phyloP scores from a whole-genome alignment of 805 yeast genomes.

The Yamadazyma akitaensis region DNA sequence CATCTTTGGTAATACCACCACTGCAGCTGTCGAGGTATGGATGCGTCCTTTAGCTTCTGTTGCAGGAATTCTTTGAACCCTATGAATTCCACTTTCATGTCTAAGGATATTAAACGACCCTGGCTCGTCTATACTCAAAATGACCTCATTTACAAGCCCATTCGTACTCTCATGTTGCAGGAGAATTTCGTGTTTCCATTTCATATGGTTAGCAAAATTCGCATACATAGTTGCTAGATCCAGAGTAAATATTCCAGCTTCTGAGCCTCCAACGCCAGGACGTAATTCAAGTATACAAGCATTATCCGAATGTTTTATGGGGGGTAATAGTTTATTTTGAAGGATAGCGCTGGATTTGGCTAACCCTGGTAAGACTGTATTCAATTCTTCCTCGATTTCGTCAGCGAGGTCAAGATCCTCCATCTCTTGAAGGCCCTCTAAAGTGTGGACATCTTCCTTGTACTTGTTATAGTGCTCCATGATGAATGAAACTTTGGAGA shows the following conservation, averaged over 20 bases:
- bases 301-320: conserved; percentile 69
- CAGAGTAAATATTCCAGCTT: conserved; percentile 82
- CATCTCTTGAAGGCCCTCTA: conserved; percentile 25
- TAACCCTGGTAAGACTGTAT: conserved; percentile 43
- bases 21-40: conserved; percentile 96
- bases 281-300: conserved; percentile 81
- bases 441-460: conserved; percentile 21
- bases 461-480: conserved; percentile 32
- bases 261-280: conserved; percentile 96
- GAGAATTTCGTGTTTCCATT: conserved; percentile 66
- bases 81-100: conserved; percentile 91
- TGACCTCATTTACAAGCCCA: conserved; percentile 75
- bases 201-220: conserved; percentile 58
- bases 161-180: conserved; percentile 54
- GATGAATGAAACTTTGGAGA: conserved; percentile 29
- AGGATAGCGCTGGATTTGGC: conserved; percentile 40
- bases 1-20: conserved; percentile 84
- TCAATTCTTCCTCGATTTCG: conserved; percentile 64
- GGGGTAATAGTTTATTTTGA: conserved; percentile 66
- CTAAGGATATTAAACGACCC: conserved; percentile 74
- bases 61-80: conserved; percentile 91
- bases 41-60: conserved; percentile 93
- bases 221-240: conserved; percentile 81
- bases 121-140: conserved; percentile 62
- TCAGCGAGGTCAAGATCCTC: conserved; percentile 42